Base-by-base conservation (phyloP, 177 flowering plant species). In the Vitis hybrid region DNA sequence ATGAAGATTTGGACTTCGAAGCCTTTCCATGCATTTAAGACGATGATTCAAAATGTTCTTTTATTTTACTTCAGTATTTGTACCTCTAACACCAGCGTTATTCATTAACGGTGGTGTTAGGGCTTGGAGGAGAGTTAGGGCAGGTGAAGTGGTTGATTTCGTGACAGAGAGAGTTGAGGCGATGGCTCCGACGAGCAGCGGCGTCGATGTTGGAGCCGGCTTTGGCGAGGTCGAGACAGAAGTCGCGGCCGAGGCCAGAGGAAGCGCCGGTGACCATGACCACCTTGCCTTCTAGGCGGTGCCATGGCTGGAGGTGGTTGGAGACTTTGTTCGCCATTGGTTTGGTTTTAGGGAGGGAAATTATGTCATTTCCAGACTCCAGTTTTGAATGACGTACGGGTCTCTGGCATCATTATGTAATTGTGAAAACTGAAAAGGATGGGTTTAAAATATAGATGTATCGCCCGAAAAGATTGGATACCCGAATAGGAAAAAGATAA, bases 181-280 rank as follows among this genome's bases (percentile, higher is more conserved):
- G 81, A 12, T 81, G 82, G 48, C 70, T 68, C 2, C 86, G 77
- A 60, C 86, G 82, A 51, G 88, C 88, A 0, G 88, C 88, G 2
- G 82, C 83, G 2, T 81, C 18, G 57, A 85, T 63, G 6, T 54
- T 62, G 76, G 84, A 85, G 24, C 86, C 85, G 55, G 82, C 83
- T 67, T 48, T 57, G 65, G 86, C 82, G n/a, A 84, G 70, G 66
- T 82, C 84, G 58, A 77, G 68, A 46, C 84, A 82, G 64, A 82
- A 73, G 1, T 81, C 80, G 0, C 74, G 78, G 59, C 88, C 88
- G 14, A 85, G 46, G 11, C 88, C 88, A 1, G 88, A 79, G 1
- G 88, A 85, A 0, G 86, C 88, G 1, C 88, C 88, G 18, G 86
- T 85, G n/a, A 85, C 86, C 81, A 85, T 60, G 10, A 81, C 83